Conservation (phyloP, 208 protist genomes). For the Wallacemonas collosoma region DNA sequence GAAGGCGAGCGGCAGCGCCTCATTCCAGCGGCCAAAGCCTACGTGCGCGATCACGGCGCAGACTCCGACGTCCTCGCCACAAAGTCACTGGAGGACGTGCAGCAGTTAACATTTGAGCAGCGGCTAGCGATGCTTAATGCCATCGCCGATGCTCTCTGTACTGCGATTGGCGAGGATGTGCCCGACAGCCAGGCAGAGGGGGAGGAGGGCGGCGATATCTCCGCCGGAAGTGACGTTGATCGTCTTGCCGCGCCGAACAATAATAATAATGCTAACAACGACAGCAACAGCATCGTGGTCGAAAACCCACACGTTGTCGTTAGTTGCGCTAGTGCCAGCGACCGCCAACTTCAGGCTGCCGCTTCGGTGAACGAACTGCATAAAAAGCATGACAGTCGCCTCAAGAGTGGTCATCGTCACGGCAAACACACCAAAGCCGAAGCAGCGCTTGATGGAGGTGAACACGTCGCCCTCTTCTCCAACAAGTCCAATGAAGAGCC, state of each 20-base stretch:
- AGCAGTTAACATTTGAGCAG: slow-evolving; percentile 27
- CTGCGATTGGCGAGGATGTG: neutral
- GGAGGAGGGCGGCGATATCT: neutral
- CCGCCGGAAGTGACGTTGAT: neutral
- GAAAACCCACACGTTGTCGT: neutral
- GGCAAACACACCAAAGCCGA: neutral
- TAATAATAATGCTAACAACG: neutral
- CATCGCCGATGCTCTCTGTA: slow-evolving; percentile 3
- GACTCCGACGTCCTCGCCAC: slow-evolving; percentile 14
- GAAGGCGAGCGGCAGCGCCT: slow-evolving; percentile 51
- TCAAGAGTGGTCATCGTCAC: neutral
- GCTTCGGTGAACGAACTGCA: too few species aligned
- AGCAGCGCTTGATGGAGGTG: neutral
- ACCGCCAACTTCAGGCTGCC: too few species aligned
- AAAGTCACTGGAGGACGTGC: slow-evolving; percentile 19
- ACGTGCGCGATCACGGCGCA: neutral
- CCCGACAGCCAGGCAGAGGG: neutral
- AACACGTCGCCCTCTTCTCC: neutral
- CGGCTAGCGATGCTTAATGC: neutral
- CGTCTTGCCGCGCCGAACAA: neutral
- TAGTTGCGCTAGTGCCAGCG: too few species aligned
- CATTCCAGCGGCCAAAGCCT: slow-evolving; percentile 2
- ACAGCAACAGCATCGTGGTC: neutral
- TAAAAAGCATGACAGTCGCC: neutral
- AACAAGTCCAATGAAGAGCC: neutral